phyloP scores from a whole-genome alignment of 345 rosid genomes.

The Gossypium thurberi region DNA sequence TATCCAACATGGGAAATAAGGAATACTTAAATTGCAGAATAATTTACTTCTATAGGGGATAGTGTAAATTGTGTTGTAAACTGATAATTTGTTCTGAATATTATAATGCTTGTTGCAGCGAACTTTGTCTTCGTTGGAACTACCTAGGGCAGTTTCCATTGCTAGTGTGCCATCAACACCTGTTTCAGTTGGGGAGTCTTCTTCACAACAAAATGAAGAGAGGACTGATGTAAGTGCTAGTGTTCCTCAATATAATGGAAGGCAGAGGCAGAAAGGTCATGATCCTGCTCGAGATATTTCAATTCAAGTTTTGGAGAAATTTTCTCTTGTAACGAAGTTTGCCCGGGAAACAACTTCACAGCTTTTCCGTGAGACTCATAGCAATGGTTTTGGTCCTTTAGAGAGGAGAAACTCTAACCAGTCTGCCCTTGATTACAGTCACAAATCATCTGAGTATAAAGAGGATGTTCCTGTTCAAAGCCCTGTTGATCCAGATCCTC shows the following conservation, averaged over 20 bases:
- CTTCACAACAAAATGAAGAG: constrained; percentile 38
- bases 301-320: constrained; percentile 83
- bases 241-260: constrained; percentile 40
- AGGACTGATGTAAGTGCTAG: constrained; percentile 32
- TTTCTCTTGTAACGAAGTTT: constrained; percentile 90
- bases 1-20: not conserved
- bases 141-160: constrained; percentile 68
- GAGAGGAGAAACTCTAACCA: constrained; percentile 52
- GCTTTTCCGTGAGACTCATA: constrained; percentile 63
- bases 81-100: not conserved
- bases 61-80: not conserved
- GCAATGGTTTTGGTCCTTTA: constrained; percentile 50
- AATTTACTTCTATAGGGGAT: not conserved
- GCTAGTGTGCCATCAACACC: constrained; percentile 51
- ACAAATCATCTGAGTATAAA: constrained; percentile 30
- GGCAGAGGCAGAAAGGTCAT: constrained; percentile 53
- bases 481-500: constrained; percentile 69
- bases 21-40: not conserved
- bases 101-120: constrained; percentile 40
- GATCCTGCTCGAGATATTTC: constrained; percentile 95
- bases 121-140: constrained; percentile 87
- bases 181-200: constrained; percentile 34
- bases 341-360: constrained; percentile 92
- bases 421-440: constrained; percentile 34
- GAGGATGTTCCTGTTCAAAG: constrained; percentile 38